Evolutionary conservation across 2,329 filamentous ascomycete species (phyloP).

Genomic region (Metarhizium brunneum): DNA sequence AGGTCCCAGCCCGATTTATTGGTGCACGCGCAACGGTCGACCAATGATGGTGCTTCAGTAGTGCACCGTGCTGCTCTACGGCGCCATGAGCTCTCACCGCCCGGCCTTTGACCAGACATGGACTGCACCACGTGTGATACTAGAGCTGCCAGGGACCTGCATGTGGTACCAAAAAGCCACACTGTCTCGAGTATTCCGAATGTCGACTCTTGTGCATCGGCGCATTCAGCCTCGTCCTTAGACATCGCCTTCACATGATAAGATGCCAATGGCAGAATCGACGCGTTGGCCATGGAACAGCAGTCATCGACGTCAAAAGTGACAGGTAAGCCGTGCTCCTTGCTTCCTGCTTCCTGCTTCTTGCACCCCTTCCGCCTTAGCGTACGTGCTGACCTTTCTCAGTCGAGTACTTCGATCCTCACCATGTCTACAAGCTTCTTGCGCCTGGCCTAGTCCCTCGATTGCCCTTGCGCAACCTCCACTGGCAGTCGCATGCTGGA

Average conservation of each 20-base stretch:
- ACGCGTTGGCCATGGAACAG: conserved; percentile 48
- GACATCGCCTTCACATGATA: conserved; percentile 1
- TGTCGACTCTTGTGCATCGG: too few relatives aligned
- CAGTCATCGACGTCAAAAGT: conserved; percentile 67
- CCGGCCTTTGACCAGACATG: neutral
- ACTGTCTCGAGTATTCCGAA: neutral
- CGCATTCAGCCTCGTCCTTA: too few relatives aligned
- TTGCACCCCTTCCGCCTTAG: neutral
- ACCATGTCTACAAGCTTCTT: conserved; percentile 75
- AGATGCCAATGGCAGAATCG: conserved; percentile 18
- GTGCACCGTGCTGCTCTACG: neutral
- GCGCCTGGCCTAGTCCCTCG: conserved; percentile 68
- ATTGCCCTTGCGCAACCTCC: conserved; percentile 80
- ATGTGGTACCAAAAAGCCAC: neutral
- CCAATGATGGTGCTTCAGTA: neutral
- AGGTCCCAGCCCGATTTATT: too few relatives aligned
- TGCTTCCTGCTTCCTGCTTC: too few relatives aligned
- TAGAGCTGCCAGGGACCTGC: too few relatives aligned
- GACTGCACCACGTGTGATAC: too few relatives aligned
- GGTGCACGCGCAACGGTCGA: too few relatives aligned
- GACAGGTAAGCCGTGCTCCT: conserved; percentile 43
- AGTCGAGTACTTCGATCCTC: conserved; percentile 97
- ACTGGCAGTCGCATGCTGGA: conserved; percentile 92
- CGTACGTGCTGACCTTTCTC: neutral
- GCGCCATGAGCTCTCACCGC: conserved; percentile 12